Evolutionary conservation across 129 eudicot species (phyloP).

Genomic region (Helianthus tuberosus): DNA sequence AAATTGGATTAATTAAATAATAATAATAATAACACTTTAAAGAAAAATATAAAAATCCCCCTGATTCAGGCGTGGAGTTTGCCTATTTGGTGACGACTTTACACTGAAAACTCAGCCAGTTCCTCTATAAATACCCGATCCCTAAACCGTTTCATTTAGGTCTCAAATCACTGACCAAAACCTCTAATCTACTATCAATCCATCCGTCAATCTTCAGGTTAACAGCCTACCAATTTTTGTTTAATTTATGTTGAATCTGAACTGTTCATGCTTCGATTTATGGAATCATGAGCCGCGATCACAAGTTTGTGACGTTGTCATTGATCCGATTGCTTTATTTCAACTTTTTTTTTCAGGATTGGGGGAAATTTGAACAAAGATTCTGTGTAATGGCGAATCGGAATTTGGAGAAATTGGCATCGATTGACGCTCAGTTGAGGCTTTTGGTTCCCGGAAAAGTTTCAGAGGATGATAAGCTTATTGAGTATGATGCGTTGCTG

Average conservation of each 20-base stretch:
- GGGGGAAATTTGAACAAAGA: neutral
- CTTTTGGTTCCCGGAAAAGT: constrained; percentile 87
- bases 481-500: constrained; percentile 92
- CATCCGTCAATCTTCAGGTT: neutral
- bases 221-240: neutral
- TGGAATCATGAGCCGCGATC: neutral
- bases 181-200: neutral
- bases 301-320: too few relatives aligned
- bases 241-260: neutral
- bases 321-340: constrained; percentile 7
- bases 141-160: constrained; percentile 7
- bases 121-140: constrained; percentile 37
- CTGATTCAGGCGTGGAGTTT: constrained; percentile 8
- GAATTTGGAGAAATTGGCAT: constrained; percentile 87
- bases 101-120: neutral
- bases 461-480: constrained; percentile 94
- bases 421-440: constrained; percentile 95
- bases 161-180: constrained; percentile 25
- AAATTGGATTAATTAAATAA: too few relatives aligned
- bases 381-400: constrained; percentile 59
- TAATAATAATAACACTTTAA: neutral
- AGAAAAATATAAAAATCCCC: neutral
- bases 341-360: constrained; percentile 5
- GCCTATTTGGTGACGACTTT: constrained; percentile 22
- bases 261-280: too few relatives aligned